Base-by-base conservation (phyloP, 768 basidiomycete species). In the Phaeolepiota aurea region DNA sequence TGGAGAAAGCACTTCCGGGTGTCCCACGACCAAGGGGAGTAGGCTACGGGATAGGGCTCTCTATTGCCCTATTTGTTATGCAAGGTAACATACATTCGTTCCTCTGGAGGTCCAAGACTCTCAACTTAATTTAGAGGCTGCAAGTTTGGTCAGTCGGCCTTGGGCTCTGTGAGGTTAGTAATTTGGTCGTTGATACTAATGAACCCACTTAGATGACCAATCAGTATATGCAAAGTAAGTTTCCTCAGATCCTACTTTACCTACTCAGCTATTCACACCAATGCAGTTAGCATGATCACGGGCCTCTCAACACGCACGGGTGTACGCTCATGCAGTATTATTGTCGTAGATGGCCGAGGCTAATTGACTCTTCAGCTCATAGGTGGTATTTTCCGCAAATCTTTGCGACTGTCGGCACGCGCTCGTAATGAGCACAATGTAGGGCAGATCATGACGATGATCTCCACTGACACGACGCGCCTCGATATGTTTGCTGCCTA, bases 21-120 rank as follows among this genome's bases (percentile, higher is more conserved):
- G 14, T 18, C 32, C 23, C 48, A 5, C 47, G 58, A 38, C 76
- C 78, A 1, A 59, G 49, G 22, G 72, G 74, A 1, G 62, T 81
- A 25, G 79, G 79, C 0, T 76, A 73, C 52, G 80, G 80, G 1
- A 69, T 82, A 38, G 80, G 79, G 4, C 53, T 82, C 1, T 78
- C 69, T 0, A 61, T 77, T 38, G 77, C 65, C 2, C 53, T 81
- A 18, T 79, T 78, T 46, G 61, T 56, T 0, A 82, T 80, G 79
- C 78, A 80, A 66, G 68, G 76, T 72, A 41, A 32, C 56, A 45
- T 59, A 28, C 65, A 18, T n/a, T n/a, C n/a, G 32, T 20, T 14
- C 13, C 14, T 25, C n/a, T 43, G 69, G 71, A 71, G 51, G 43
- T 50, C 2, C 56, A 68, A 2, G 71, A 69, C 47, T 44, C 70